A percentile compares a stretch with the other conserved stretches of the same genome.
Conservation (phyloP, 176 grass and related monocot genomes). For the Tillandsia fasciculata region DNA sequence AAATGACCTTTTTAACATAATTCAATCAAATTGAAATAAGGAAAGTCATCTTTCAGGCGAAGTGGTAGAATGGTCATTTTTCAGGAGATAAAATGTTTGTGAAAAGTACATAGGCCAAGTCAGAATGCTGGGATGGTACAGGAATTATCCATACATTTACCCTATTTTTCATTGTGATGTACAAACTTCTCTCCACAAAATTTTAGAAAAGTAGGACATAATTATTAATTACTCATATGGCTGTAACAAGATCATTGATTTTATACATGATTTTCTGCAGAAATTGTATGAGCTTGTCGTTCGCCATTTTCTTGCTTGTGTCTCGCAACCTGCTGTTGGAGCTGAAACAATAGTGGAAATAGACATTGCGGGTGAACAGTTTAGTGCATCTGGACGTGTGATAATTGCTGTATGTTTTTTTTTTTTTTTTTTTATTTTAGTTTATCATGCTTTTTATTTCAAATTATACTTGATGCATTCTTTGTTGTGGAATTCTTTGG, state of each 20-base stretch:
- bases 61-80: too few species aligned
- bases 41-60: too few species aligned
- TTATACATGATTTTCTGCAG: constrained; percentile 31
- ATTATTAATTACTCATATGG: constrained; percentile 1
- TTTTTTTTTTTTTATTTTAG: constrained; percentile 10
- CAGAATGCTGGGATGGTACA: too few species aligned
- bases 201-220: neutral
- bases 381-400: constrained; percentile 69
- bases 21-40: too few species aligned
- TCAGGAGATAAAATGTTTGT: too few species aligned
- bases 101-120: too few species aligned
- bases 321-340: constrained; percentile 90
- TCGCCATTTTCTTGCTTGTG: constrained; percentile 94
- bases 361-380: constrained; percentile 79
- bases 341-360: constrained; percentile 88
- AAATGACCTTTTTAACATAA: too few species aligned
- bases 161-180: neutral
- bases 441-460: neutral
- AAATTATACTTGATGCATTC: neutral
- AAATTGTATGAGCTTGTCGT: constrained; percentile 97
- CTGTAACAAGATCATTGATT: constrained; percentile 6
- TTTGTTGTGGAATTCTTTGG: neutral
- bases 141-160: too few species aligned
- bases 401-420: constrained; percentile 59
- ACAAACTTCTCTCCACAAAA: neutral